Conservation (phyloP, 2,329 filamentous ascomycete species). For the Lizonia empirigonia region DNA sequence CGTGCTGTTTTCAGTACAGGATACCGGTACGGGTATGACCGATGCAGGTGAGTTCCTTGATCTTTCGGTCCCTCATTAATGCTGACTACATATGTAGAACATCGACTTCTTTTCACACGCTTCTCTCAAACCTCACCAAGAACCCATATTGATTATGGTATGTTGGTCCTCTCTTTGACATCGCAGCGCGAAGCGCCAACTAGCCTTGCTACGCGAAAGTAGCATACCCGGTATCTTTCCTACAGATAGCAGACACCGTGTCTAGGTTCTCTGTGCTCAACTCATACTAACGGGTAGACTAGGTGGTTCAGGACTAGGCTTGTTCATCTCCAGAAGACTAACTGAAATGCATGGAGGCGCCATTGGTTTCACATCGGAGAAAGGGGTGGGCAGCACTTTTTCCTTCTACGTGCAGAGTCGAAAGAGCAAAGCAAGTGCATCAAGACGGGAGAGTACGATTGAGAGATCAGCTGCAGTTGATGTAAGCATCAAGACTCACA, state of each 20-base stretch:
- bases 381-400: slow-evolving; percentile 38
- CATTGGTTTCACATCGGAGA: slow-evolving; percentile 35
- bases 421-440: slow-evolving; percentile 6
- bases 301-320: slow-evolving; percentile 44
- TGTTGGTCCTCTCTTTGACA: not conserved
- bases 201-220: not conserved
- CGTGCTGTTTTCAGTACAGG: slow-evolving; percentile 45
- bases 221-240: not conserved
- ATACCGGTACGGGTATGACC: slow-evolving; percentile 50
- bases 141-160: slow-evolving; percentile 46
- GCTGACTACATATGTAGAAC: slow-evolving; percentile 27
- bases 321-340: slow-evolving; percentile 39
- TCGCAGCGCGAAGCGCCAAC: not conserved
- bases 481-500: slow-evolving; percentile 19
- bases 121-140: slow-evolving; percentile 42
- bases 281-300: not conserved
- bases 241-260: not conserved
- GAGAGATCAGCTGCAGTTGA: slow-evolving; percentile 1
- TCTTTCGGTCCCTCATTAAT: not conserved
- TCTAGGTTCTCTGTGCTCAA: not conserved
- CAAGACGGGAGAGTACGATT: slow-evolving; percentile 1
- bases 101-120: slow-evolving; percentile 40
- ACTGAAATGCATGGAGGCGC: slow-evolving; percentile 41
- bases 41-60: slow-evolving; percentile 19
- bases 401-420: slow-evolving; percentile 41